Evolutionary conservation across 805 yeast genomes (phyloP).

Genomic region (Candida incommunis): DNA sequence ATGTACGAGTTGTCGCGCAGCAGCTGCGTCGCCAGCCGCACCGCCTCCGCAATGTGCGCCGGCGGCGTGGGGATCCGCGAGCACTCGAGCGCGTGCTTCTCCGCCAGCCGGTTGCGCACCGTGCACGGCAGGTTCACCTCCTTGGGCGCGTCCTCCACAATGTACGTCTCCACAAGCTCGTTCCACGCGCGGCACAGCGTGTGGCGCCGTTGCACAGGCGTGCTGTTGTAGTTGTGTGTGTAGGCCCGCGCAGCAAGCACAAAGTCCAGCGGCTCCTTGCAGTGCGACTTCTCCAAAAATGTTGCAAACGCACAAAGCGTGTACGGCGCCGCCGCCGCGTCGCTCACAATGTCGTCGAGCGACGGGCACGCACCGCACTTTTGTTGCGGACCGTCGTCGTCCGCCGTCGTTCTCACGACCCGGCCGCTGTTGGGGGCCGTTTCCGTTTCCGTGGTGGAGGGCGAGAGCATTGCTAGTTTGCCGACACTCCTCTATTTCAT

Average conservation of each 20-base stretch:
- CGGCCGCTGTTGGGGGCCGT: constrained; percentile 2
- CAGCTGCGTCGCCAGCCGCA: constrained; percentile 13
- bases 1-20: constrained; percentile 17
- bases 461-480: constrained; percentile 3
- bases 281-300: constrained; percentile 17
- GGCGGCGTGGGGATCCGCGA: constrained; percentile 11
- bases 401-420: too few relatives aligned
- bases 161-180: constrained; percentile 15
- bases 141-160: constrained; percentile 13
- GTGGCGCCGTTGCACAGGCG: background rate
- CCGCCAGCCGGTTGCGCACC: constrained; percentile 14
- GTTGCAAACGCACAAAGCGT: constrained; percentile 15
- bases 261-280: constrained; percentile 20
- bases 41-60: constrained; percentile 9
- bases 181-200: constrained; percentile 12
- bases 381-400: background rate
- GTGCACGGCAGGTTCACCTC: constrained; percentile 19
- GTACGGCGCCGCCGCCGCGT: constrained; percentile 15
- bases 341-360: constrained; percentile 16
- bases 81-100: background rate
- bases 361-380: constrained; percentile 5
- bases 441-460: constrained; percentile 3
- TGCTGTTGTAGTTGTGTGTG: constrained; percentile 5
- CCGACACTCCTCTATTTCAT: too few relatives aligned
- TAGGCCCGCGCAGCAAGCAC: constrained; percentile 16